Base-by-base conservation (phyloP, 176 grass and related monocot species). In the Panicum miliaceum region DNA sequence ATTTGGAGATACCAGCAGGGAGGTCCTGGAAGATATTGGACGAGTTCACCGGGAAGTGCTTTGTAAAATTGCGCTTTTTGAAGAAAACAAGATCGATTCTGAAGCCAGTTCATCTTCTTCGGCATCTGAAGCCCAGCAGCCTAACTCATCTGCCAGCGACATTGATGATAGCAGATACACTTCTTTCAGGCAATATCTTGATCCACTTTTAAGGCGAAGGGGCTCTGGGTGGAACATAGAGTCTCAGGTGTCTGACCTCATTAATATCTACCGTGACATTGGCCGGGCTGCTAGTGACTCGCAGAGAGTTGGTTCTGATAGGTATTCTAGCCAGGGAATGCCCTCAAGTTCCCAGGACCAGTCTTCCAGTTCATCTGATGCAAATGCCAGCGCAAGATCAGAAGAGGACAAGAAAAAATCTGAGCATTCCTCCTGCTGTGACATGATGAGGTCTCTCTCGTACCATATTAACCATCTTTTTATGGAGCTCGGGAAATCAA, bases 401-500 rank as follows among this genome's bases (percentile, higher is more conserved):
- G 91, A 87, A 69, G 96, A 92, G 63, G 91, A 89, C 27, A 99
- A 94, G 66, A 95, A 86, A 85, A 95, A 68, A 62, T 85, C 88
- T 47, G 86, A 89, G 68, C 81, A 91, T 89, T 95, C 83, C 8
- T 91, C 91, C 53, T 98, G 88, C 69, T 87, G 81, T 64, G 96
- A 96, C 85, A 96, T 96, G 91, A 88, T 99, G 93, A 94, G 86
- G 27, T 94, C 96, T 25, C 89, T 99, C n/a, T 90, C 91, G 19
- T 96, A 96, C 81, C 91, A 96, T 88, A 99, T 96, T 40, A 93
- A 84, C 81, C 93, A 99, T 92, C 91, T 99, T 81, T 96, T 96
- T 69, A 89, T 90, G 91, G 96, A 99, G 88, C 85, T 99, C 79
- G 85, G 96, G 50, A 99, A 96, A 91, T 78, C 96, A 85, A 92